A percentile compares a stretch with the other conserved stretches of the same genome.
phyloP scores from a whole-genome alignment of 2,329 filamentous ascomycete species.

The Lachnellula occidentalis region DNA sequence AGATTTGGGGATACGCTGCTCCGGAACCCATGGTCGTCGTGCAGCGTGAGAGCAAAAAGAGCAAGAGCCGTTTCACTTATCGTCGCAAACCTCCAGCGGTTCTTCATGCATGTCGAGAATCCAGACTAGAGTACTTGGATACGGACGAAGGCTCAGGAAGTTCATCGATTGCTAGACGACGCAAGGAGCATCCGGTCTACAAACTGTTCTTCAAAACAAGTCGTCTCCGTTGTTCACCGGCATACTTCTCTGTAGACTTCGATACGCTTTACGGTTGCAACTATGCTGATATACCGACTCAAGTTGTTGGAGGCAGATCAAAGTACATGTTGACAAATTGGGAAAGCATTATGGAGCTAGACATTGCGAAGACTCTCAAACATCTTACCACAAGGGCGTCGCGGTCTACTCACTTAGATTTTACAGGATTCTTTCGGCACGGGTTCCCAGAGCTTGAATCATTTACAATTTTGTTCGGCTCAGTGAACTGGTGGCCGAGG shows the following conservation, averaged over 20 bases:
- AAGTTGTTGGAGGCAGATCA: no score
- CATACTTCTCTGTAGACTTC: neutral
- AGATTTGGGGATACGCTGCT: constrained; percentile 1
- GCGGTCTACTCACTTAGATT: no score
- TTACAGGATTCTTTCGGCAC: neutral
- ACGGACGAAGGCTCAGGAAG: neutral
- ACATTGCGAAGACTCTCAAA: neutral
- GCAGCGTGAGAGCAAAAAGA: neutral
- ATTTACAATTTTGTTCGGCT: neutral
- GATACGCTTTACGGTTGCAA: neutral
- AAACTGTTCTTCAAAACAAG: neutral
- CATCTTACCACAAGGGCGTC: neutral
- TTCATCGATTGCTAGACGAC: neutral
- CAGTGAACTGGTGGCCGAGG: no score
- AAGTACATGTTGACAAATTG: neutral
- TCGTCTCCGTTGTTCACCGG: neutral
- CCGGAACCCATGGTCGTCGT: neutral
- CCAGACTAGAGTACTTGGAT: constrained; percentile 1
- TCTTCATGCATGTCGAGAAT: constrained; percentile 3
- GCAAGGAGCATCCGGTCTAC: constrained; percentile 1
- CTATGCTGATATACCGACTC: no score
- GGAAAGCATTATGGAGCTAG: neutral
- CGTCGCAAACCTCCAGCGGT: neutral
- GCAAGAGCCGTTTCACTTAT: neutral
- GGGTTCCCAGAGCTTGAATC: neutral